Evolutionary conservation across 2,329 filamentous ascomycete genomes (phyloP).

Genomic region (Verticillium dahliae): DNA sequence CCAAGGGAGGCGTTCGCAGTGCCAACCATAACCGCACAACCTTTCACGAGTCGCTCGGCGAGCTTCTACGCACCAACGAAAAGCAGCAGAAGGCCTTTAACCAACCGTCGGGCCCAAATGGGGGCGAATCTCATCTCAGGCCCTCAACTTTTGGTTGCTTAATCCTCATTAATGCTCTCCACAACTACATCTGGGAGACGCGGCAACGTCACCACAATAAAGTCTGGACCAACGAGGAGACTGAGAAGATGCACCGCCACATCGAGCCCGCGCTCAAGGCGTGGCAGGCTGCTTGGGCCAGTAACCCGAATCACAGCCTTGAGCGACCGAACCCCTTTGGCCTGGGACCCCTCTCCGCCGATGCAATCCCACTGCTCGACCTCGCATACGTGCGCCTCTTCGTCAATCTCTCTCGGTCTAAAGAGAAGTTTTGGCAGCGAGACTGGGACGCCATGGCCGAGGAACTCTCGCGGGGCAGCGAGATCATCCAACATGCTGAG

Average conservation of each 20-base stretch:
- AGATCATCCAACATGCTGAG: conserved; percentile 68
- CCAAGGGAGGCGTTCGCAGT: conserved; percentile 64
- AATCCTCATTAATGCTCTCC: conserved; percentile 85
- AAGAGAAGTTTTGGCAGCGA: conserved; percentile 89
- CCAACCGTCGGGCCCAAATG: conserved; percentile 40
- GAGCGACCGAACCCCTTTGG: conserved; percentile 82
- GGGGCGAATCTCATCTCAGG: conserved; percentile 57
- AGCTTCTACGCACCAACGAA: conserved; percentile 71
- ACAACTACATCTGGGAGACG: conserved; percentile 99
- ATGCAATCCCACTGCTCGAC: conserved; percentile 85
- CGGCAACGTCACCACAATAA: conserved; percentile 82
- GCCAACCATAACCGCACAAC: conserved; percentile 66
- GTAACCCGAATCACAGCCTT: conserved; percentile 75
- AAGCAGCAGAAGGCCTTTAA: conserved; percentile 47
- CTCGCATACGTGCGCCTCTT: conserved; percentile 88
- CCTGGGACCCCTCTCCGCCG: conserved; percentile 74
- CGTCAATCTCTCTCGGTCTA: conserved; percentile 85
- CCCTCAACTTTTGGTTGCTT: conserved; percentile 91
- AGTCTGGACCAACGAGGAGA: conserved; percentile 86
- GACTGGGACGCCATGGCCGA: conserved; percentile 91
- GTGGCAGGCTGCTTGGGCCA: conserved; percentile 90
- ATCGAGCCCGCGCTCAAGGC: conserved; percentile 90
- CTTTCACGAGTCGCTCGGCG: conserved; percentile 77
- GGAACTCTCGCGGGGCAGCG: conserved; percentile 72
- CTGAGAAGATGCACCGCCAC: conserved; percentile 90